Evolutionary conservation across 257 asterid genomes (phyloP), one percentile per base, ranked within the genome.

Genomic region (Solanum gracilifrons): DNA sequence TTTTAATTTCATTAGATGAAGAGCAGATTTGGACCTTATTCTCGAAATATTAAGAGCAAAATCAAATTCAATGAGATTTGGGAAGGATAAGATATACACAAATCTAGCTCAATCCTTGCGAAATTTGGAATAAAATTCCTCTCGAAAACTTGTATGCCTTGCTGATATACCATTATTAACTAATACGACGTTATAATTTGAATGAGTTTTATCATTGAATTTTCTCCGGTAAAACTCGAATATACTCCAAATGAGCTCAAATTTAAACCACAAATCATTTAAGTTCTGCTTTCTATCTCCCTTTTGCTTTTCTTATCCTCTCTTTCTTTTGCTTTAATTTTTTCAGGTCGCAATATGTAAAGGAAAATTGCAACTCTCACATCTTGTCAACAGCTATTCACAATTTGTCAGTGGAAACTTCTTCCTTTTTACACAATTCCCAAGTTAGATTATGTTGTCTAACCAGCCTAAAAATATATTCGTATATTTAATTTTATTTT

Each of bases 391-490:
- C 15, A 11, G 39, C n/a, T 43, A 39, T 85, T 66, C 43, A 62
- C 7, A 37, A 9, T 13, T 20, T 25, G 18, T 16, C 62, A n/a
- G 41, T 27, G 25, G 7, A 87, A 71, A 91, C 84, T 51, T 82
- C 51, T 82, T 68, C 88, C 88, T 89, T 92, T 87, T 62, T 4
- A 62, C 29, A 91, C 92, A 85, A 51, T 90, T 91, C 88, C 92
- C 94, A 43, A 91, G 90, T 86, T 85, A 90, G 92, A 92, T 90
- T 90, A 87, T 88, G 86, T 75, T 84, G 21, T 86, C 29, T 20
- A 35, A 35, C 29, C 18, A 18, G 13, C 10, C 69, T 9, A 62
- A 9, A 23, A 23, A 23, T 23, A 23, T 51, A 46, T 62, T 23
- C 1, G 13, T 23, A 9, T 5, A 62, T 23, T 60, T 20, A 1